A percentile compares a stretch with the other conserved stretches of the same genome.
These are phyloP conservation scores for Datisca glomerata DNA, from an alignment of 306 rosid species.

Conservation along the genomic window DNA sequence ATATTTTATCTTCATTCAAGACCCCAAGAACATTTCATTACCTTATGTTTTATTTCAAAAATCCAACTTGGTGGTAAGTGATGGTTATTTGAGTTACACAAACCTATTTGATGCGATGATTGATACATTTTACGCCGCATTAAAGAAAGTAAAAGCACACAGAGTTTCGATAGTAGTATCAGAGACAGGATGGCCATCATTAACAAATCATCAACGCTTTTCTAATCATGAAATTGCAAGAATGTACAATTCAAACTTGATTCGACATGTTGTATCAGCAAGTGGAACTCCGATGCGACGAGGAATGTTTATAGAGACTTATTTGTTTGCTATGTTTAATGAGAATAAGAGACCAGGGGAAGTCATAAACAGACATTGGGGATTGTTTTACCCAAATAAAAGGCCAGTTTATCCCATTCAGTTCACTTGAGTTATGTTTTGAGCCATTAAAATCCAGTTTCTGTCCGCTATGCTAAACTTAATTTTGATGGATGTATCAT, in stretches of 20 bases:
- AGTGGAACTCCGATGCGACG: slow-evolving; percentile 5
- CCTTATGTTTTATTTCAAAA: background rate
- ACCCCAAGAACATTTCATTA: background rate
- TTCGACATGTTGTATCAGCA: background rate
- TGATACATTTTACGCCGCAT: background rate
- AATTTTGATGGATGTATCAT: too few relatives aligned
- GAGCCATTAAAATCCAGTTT: too few relatives aligned
- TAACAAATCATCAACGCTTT: background rate
- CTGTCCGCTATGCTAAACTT: too few relatives aligned
- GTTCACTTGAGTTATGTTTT: too few relatives aligned
- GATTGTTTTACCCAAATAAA: slow-evolving; percentile 1
- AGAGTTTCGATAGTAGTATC: background rate
- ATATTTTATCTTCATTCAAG: background rate
- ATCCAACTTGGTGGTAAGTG: background rate
- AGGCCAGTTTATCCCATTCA: slow-evolving; percentile 6
- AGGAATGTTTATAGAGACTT: background rate
- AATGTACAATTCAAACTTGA: background rate
- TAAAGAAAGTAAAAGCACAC: background rate
- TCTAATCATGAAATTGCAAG: background rate
- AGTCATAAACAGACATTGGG: slow-evolving; percentile 6
- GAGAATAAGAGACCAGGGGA: slow-evolving; percentile 1
- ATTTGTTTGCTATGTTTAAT: slow-evolving; percentile 1
- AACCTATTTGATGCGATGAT: background rate
- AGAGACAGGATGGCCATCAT: slow-evolving; percentile 8
- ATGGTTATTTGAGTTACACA: background rate